A percentile compares a stretch with the other conserved stretches of the same genome.
phyloP scores from a whole-genome alignment of 306 rosid genomes.

The Acacia acuminata region DNA sequence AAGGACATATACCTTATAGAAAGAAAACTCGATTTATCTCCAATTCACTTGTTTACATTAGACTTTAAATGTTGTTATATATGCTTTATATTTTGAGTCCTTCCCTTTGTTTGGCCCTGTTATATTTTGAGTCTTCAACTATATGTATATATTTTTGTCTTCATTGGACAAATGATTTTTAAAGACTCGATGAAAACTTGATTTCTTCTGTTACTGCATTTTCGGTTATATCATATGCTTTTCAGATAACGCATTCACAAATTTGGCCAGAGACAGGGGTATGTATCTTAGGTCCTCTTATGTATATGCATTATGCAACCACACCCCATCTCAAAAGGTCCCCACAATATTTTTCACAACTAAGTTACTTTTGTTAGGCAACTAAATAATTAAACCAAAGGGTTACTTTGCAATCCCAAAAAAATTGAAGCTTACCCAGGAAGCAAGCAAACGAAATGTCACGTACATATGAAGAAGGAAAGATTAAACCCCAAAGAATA shows the following conservation, averaged over 20 bases:
- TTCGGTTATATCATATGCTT: background rate
- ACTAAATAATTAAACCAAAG: constrained; percentile 13
- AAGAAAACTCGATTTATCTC: background rate
- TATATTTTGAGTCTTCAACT: background rate
- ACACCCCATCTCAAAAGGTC: constrained; percentile 1
- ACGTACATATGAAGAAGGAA: constrained; percentile 11
- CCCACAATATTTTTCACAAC: constrained; percentile 12
- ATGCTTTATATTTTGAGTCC: background rate
- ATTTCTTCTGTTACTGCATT: background rate
- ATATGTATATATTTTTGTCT: background rate
- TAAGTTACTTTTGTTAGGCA: constrained; percentile 6
- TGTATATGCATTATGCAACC: background rate
- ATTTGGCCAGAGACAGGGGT: background rate
- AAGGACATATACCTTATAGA: background rate
- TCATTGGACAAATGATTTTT: background rate
- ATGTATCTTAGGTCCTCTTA: background rate
- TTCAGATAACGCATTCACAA: background rate
- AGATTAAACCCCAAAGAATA: background rate
- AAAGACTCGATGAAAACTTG: background rate
- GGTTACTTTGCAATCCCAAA: constrained; percentile 25
- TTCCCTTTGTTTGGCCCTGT: background rate
- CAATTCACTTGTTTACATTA: background rate
- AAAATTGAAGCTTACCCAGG: constrained; percentile 32
- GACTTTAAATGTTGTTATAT: background rate
- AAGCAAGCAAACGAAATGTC: constrained; percentile 23